Evolutionary conservation across 2,329 filamentous ascomycete species (phyloP), one percentile per base, ranked within the genome.

Genomic region (Monilinia fructigena): DNA sequence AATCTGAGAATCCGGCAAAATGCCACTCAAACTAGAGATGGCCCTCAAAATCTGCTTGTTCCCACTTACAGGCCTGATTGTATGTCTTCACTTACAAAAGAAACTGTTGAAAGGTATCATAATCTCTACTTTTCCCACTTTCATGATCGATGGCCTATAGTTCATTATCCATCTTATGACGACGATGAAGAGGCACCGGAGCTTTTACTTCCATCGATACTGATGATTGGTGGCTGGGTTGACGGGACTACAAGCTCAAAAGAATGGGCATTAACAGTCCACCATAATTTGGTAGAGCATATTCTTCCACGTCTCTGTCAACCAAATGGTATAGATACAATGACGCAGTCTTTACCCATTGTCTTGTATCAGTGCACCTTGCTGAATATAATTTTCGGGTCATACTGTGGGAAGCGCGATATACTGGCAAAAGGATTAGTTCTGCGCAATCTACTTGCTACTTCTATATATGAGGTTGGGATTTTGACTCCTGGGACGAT

Each of bases 181-280:
- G 74, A 70, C 31, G 74, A 38, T 23, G 54, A 38, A 28, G 73
- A 66, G 18, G 74, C 74, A 28, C 72, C 77, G 2, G 63, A 74
- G 2, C 26, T 72, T 4, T 23, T 78, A 3, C 63, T 74, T 0
- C 72, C 71, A 0, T 76, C 77, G 0, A 74, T 79, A 14, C 72
- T 74, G 18, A 79, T 81, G 74, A 77, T 80, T 45, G 78, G 78
- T 2, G 75, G 76, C 4, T 81, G 79, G 79, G 63, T 80, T 2
- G 70, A 74, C 20, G 73, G 72, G 11, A 76, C 73, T 0, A 64
- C 70, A 14, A 72, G 69, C 16, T 70, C 75, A 26, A 74, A 70
- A 48, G 69, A 74, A 3, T 67, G 72, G 53, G 74, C 75, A 3
- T 61, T 78, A 20, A 68, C 72, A n/a, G 70, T 77, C 6, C 78